Evolutionary conservation across 2,329 filamentous ascomycete genomes (phyloP), one percentile per base, ranked within the genome.

Genomic region (Neofusicoccum umdonicola): DNA sequence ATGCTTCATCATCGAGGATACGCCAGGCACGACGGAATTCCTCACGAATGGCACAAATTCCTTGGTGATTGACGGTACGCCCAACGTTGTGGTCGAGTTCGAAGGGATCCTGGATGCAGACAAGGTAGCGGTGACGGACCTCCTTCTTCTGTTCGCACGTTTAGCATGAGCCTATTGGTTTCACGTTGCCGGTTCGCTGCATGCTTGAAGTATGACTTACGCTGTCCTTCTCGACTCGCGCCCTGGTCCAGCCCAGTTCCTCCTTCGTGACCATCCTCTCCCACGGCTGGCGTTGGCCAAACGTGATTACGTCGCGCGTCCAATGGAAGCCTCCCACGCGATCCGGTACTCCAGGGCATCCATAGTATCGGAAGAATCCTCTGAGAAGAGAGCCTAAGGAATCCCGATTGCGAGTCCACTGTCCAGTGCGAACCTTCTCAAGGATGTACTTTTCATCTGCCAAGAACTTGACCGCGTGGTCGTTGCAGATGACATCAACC

Each of bases 71-170:
- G 0, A 97, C 92, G 0, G 92, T 96, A 57, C 92, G 84, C 3
- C 91, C 93, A 39, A 97, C 90, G 70, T 97, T 97, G 77, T 97
- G 92, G 45, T 92, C 88, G 2, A 88, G 78, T 79, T 97, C 92
- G 71, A 97, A 97, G 0, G 93, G 93, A 74, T 97, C 93, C 74
- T 97, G 93, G 66, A 97, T 93, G 37, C 92, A 91, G 69, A 97
- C 90, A 4, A 97, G 84, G 74, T 92, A 96, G 12, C 92, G 87
- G 71, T 93, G 87, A 2, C 90, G 86, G 13, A 94, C 84, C 71
- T 93, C 90, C 69, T 90, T 91, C 60, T 76, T 72, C 62, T 64
- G 27, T 54, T 11, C 17, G 6, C 15, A 8, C 41, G n/a, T n/a
- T 15, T 31, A 31, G 27, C 15, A 17, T n/a, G 3, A 17, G 2